Evolutionary conservation across 768 basidiomycete genomes (phyloP), one percentile per base, ranked within the genome.

Genomic region (Chalciporus pseudorubinellus): DNA sequence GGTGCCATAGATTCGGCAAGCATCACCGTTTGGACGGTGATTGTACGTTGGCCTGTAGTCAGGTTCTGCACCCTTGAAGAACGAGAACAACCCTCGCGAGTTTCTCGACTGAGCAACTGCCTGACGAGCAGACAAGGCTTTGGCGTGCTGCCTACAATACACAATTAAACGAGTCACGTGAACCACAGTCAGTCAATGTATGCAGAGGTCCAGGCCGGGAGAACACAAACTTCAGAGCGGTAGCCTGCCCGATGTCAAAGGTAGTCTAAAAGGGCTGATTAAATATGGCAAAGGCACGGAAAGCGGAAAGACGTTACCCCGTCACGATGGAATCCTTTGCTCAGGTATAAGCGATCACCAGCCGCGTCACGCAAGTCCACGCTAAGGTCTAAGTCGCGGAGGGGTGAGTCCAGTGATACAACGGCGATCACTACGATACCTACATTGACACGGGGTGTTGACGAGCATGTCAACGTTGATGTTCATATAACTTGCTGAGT

Each of bases 391-490:
- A 56, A 24, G 55, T 24, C 3, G 10, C 11, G 28, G 29, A 19
- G 14, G 9, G 34, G 44, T 50, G 45, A 63, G 48, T 20, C 21
- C 6, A 5, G 20, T 13, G 20, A 28, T 11, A 0, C 1, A 22
- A 24, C 6, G 10, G 12, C 20, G n/a, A 39, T 9, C 16, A 14
- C 42, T 6, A 6, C n/a, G 6, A 18, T 14, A 82, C 92, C 71
- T 68, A 95, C 94, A 92, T 70, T 79, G 76, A 72, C 95, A 98
- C 3, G 92, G 93, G 81, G 93, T 97, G 60, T 90, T 89, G 33
- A 98, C 89, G 21, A 89, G 82, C 72, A 98, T 70, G 72, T 99
- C 95, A 48, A 98, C 79, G 68, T 99, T 98, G 58, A 99, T 76
- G 58, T 84, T 82, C 76, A 99, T 74, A 46, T 75, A 83, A 54